Conservation (phyloP, 441 rosid species). For the Syzygium malaccense region DNA sequence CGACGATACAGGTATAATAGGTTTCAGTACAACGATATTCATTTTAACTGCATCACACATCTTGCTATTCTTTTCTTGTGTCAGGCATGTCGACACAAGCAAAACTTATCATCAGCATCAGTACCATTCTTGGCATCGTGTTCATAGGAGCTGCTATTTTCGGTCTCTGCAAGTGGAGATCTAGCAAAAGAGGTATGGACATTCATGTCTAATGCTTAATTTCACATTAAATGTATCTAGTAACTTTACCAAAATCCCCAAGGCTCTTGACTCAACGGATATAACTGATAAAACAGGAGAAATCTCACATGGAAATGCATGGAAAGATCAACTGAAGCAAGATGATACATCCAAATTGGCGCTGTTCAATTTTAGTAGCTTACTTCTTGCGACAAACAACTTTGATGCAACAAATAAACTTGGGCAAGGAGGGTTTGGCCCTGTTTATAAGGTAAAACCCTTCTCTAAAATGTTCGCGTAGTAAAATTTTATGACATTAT, state of each 20-base stretch:
- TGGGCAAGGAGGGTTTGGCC: slow-evolving; percentile 1
- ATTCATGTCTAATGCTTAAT: background rate
- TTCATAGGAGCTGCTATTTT: background rate
- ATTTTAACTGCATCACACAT: background rate
- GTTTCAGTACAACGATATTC: background rate
- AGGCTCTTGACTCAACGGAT: background rate
- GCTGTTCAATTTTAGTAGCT: background rate
- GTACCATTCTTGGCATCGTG: background rate
- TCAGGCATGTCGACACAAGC: background rate
- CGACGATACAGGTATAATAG: background rate
- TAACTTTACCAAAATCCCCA: background rate
- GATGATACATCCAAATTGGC: background rate
- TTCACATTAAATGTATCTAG: background rate
- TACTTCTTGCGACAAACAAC: background rate
- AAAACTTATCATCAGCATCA: background rate
- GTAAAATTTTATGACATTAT: background rate
- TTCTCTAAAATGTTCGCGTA: background rate
- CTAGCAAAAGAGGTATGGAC: background rate
- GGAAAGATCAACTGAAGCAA: background rate
- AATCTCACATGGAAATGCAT: background rate
- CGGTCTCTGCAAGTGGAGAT: background rate
- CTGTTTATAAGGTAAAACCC: background rate
- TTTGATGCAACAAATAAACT: background rate
- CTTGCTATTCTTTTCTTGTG: background rate
- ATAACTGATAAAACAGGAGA: background rate